Evolutionary conservation across 352 stramenopile species (phyloP), one percentile per base, ranked within the genome.

Genomic region (Pythium sp.): DNA sequence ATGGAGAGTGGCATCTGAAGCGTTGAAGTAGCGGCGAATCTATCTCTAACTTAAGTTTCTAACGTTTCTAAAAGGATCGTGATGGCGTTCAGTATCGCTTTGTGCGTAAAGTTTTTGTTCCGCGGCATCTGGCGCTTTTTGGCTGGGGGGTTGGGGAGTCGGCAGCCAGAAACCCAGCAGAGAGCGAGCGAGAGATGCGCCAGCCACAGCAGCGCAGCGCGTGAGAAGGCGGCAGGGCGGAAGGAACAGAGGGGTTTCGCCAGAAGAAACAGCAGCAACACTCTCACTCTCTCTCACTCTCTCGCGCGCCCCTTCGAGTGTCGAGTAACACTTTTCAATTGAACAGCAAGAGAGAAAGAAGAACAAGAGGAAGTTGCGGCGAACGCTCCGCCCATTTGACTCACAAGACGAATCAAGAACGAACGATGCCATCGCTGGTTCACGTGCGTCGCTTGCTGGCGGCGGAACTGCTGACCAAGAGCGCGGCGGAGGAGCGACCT

Each of bases 51-150:
- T 12, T 2, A 7, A 0, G 41, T 22, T 49, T 49, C 41, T 49
- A 49, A 4, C 43, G 43, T 51, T 51, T 51, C 43, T 51, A 51
- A 51, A 20, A n/a, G 41, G 15, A n/a, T 49, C 41, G 18, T 51
- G 43, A 51, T 18, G 12, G 43, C 2, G 18, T 51, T 18, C 43
- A 24, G 43, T 24, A 24, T 51, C 18, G 15, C 38, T 22, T 22
- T n/a, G 43, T 51, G 41, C 41, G 51, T 38, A 61, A 36, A 61
- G 55, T 46, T 61, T 61, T 20, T 61, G 55, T 61, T 46, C 55
- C 18, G 54, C 26, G 22, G 49, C 49, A 56, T 34, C 53, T 58
- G 55, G 55, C 55, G 30, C 55, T 61, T 60, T 60, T 61, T 24
- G 55, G 43, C 18, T 51, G 15, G 54, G 26, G 26, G 15, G 54